Percentiles rank a stretch among this genome's conserved stretches.
Evolutionary conservation across 352 stramenopile genomes (phyloP).

Genomic region (Poterioochromonas sp.): DNA sequence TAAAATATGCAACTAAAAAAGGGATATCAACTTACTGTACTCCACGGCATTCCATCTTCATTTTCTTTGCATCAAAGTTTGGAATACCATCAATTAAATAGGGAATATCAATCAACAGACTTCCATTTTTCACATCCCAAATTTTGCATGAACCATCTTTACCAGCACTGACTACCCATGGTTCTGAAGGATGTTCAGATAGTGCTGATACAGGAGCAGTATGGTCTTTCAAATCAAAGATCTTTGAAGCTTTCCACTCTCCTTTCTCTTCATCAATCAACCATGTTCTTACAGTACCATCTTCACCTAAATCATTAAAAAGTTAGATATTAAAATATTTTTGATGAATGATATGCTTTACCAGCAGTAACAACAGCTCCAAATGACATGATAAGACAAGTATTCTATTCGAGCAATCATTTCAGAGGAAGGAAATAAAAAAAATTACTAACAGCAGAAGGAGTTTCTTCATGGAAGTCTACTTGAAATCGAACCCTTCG

Average conservation of each 20-base stretch:
- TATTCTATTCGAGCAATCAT: too few relatives aligned
- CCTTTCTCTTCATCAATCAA: too few relatives aligned
- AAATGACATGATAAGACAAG: background rate
- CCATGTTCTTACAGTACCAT: too few relatives aligned
- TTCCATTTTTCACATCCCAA: background rate
- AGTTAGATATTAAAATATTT: too few relatives aligned
- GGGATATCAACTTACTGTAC: background rate
- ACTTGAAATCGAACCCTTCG: too few relatives aligned
- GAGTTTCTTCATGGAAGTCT: background rate
- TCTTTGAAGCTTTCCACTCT: background rate
- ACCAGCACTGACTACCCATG: background rate
- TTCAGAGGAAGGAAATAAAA: too few relatives aligned
- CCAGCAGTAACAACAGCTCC: background rate
- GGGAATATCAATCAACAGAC: background rate
- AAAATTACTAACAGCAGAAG: background rate
- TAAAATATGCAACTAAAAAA: background rate
- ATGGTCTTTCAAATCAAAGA: background rate
- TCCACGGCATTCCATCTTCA: background rate
- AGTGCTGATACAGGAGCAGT: background rate
- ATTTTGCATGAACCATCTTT: background rate
- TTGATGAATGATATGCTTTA: too few relatives aligned
- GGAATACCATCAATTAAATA: background rate
- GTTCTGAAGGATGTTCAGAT: background rate
- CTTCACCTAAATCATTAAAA: too few relatives aligned
- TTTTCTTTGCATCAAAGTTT: background rate